A percentile compares a stretch with the other conserved stretches of the same genome.
Evolutionary conservation across 768 basidiomycete species (phyloP).

Genomic region (Tylopilus rubrobrunneus): DNA sequence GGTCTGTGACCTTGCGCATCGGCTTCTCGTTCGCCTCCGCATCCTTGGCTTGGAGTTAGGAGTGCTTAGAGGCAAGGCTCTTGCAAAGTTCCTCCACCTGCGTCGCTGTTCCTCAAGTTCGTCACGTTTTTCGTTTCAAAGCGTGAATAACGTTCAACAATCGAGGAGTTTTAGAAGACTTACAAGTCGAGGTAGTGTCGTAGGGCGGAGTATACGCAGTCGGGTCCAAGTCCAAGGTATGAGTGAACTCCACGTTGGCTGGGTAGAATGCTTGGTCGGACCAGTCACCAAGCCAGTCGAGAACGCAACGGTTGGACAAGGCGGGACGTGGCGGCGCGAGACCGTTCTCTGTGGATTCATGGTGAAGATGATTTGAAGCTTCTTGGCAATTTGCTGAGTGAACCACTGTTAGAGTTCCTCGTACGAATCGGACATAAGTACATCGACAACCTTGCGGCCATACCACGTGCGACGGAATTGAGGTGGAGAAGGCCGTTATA

Average conservation of each 20-base stretch:
- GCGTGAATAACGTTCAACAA: no score
- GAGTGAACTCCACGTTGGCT: slow-evolving; percentile 62
- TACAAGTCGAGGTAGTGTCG: no score
- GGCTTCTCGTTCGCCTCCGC: slow-evolving; percentile 49
- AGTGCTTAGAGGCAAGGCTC: slow-evolving; percentile 80
- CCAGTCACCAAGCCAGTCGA: slow-evolving; percentile 99
- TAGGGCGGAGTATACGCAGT: slow-evolving; percentile 66
- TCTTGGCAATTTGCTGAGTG: no score
- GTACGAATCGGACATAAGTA: no score
- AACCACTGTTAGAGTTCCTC: no score
- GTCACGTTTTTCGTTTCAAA: no score
- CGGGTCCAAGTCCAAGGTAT: slow-evolving; percentile 87
- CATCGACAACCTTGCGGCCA: no score
- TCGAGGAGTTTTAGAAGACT: no score
- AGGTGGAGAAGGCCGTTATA: no score
- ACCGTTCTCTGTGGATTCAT: slow-evolving; percentile 99
- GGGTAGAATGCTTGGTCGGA: slow-evolving; percentile 96
- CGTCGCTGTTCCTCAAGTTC: no score
- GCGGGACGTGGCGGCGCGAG: slow-evolving; percentile 97
- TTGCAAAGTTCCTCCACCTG: slow-evolving; percentile 72
- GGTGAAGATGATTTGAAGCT: slow-evolving; percentile 79
- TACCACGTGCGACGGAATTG: no score
- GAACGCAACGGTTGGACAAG: slow-evolving; percentile 96
- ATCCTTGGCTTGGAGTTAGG: slow-evolving; percentile 50
- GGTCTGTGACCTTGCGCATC: slow-evolving; percentile 95